Evolutionary conservation across 225 moss, liverwort and hornwort species (phyloP).

Genomic region (Physcomitrellopsis africana): DNA sequence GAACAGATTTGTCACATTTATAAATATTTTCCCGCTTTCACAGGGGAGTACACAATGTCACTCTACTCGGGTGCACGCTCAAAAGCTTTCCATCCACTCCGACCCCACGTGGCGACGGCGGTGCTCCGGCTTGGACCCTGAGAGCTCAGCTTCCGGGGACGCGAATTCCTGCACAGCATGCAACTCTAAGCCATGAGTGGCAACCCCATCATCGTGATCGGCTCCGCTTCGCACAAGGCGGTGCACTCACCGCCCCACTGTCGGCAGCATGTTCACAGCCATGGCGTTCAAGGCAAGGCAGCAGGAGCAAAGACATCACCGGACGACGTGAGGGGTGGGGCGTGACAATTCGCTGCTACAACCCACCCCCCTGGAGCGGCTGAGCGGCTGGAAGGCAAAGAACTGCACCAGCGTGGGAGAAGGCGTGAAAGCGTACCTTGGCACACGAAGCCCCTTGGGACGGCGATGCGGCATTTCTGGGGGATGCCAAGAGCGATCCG

Average conservation of each 20-base stretch:
- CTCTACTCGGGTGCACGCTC: too few relatives aligned
- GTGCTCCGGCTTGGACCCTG: too few relatives aligned
- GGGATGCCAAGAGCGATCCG: slow-evolving; percentile 40
- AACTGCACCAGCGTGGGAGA: not conserved
- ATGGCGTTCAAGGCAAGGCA: too few relatives aligned
- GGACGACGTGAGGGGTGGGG: too few relatives aligned
- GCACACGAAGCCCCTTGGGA: slow-evolving; percentile 47
- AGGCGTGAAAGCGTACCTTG: slow-evolving; percentile 25
- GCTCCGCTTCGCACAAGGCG: not conserved
- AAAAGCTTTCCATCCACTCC: too few relatives aligned
- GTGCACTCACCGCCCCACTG: not conserved
- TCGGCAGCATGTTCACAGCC: not conserved
- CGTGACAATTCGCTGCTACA: not conserved
- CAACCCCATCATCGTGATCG: not conserved
- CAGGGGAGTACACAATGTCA: too few relatives aligned
- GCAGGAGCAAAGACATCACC: too few relatives aligned
- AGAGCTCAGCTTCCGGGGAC: slow-evolving; percentile 36
- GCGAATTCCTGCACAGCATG: slow-evolving; percentile 41
- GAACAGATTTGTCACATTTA: too few relatives aligned
- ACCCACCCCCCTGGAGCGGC: not conserved
- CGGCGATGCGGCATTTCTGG: slow-evolving; percentile 44
- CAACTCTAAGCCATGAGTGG: not conserved
- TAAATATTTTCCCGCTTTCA: too few relatives aligned
- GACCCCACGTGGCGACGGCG: too few relatives aligned
- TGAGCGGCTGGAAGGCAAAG: not conserved